These are phyloP conservation scores for Bryopsis sp. DNA, from an alignment of 139 green algal genomes.

Conservation along the genomic window DNA sequence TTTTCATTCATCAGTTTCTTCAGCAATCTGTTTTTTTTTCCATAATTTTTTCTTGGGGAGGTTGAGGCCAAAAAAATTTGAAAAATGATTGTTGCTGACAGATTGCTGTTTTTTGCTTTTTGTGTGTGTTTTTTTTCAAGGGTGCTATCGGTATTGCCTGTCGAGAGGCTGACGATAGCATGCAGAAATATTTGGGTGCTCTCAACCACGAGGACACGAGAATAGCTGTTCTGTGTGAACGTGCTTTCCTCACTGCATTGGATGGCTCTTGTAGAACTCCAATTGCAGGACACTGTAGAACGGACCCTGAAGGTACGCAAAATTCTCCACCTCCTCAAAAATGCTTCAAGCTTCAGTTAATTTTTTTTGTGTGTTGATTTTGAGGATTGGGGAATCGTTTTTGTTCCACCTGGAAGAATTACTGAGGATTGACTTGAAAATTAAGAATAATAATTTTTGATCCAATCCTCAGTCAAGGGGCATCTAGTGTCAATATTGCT, in stretches of 20 bases:
- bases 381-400: no score
- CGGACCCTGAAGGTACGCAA: not conserved
- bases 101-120: not conserved
- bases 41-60: no score
- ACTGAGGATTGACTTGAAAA: no score
- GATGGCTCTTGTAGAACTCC: constrained; percentile 97
- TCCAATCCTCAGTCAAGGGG: not conserved
- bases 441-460: no score
- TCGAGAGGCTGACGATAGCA: constrained; percentile 67
- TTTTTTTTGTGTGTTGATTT: no score
- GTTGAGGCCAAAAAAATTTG: no score
- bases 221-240: constrained; percentile 87
- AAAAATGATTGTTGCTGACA: no score
- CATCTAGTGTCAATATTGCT: not conserved
- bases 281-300: constrained; percentile 71
- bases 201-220: constrained; percentile 98
- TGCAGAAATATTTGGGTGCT: constrained; percentile 54
- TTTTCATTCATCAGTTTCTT: no score
- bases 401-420: no score
- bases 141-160: constrained; percentile 98
- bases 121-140: constrained; percentile 23
- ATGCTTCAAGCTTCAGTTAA: constrained; percentile 5
- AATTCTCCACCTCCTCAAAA: constrained; percentile 11
- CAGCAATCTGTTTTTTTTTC: no score
- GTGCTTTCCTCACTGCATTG: constrained; percentile 87